Conservation (phyloP, 306 rosid genomes). For the Gastrolobium bilobum region DNA sequence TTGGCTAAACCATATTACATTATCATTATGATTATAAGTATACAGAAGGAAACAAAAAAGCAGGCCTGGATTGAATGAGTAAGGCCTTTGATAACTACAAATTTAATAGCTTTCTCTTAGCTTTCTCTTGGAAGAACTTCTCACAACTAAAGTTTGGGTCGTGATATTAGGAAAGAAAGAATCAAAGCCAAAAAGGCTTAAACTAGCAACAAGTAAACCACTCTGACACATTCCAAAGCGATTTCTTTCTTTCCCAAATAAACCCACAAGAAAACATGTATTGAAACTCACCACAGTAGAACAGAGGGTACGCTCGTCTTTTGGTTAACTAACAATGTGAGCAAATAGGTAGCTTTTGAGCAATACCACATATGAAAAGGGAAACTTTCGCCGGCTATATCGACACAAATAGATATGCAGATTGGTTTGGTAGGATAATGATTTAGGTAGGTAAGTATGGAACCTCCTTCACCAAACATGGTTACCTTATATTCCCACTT, state of each 20-base stretch:
- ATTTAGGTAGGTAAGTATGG: no score
- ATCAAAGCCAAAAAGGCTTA: conserved; percentile 1
- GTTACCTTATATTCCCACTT: no score
- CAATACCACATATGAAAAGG: no score
- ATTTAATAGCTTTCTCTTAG: conserved; percentile 14
- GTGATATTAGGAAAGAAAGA: conserved; percentile 14
- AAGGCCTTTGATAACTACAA: no score
- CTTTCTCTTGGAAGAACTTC: conserved; percentile 17
- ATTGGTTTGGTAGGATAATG: no score
- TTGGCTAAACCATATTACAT: not conserved
- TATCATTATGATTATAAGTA: not conserved
- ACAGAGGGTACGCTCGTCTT: no score
- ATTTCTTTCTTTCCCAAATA: conserved; percentile 29
- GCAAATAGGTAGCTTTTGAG: no score
- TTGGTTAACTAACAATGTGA: no score
- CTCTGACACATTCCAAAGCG: not conserved
- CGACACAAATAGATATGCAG: no score
- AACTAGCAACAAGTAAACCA: not conserved
- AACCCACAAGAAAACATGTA: conserved; percentile 3
- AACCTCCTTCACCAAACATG: no score
- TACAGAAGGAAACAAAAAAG: not conserved
- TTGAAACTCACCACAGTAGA: conserved; percentile 88
- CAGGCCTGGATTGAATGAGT: not conserved
- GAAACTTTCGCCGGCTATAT: no score
- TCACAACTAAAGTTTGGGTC: not conserved